These are phyloP conservation scores for Carex littledalei DNA, from an alignment of 176 grass and related monocot species.

Conservation along the genomic window DNA sequence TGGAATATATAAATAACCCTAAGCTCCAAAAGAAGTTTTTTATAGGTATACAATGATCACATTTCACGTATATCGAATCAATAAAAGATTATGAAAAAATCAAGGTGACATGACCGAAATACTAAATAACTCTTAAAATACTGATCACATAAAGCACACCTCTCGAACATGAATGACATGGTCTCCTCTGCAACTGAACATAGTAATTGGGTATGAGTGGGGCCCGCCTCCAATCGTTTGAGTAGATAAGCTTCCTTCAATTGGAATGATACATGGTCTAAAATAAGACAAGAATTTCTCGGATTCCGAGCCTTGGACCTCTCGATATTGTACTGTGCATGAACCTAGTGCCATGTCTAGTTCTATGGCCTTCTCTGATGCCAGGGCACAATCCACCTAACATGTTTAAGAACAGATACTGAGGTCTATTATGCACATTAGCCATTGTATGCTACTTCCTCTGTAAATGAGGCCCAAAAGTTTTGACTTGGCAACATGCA, in stretches of 20 bases:
- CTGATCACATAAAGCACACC: slow-evolving; percentile 29
- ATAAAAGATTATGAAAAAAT: background rate
- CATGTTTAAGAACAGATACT: background rate
- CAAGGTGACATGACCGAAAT: background rate
- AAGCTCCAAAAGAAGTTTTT: background rate
- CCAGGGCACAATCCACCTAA: slow-evolving; percentile 57
- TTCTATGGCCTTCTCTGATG: slow-evolving; percentile 71
- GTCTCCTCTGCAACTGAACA: slow-evolving; percentile 79
- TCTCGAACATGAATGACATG: slow-evolving; percentile 66
- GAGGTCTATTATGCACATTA: background rate
- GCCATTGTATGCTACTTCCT: background rate
- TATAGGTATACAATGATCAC: background rate
- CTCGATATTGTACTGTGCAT: slow-evolving; percentile 65
- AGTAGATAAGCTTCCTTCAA: slow-evolving; percentile 44
- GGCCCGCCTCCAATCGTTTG: slow-evolving; percentile 25
- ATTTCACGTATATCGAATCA: background rate
- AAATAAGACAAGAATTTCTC: slow-evolving; percentile 92
- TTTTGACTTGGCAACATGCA: background rate
- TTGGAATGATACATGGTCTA: slow-evolving; percentile 75
- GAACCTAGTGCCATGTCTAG: slow-evolving; percentile 67
- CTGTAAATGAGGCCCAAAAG: background rate
- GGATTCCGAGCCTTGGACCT: slow-evolving; percentile 67
- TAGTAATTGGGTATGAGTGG: slow-evolving; percentile 26
- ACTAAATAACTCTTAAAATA: background rate
- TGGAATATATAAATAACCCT: background rate